Conservation (phyloP, 495 filamentous ascomycete species). For the Lindgomyces ingoldianus region DNA sequence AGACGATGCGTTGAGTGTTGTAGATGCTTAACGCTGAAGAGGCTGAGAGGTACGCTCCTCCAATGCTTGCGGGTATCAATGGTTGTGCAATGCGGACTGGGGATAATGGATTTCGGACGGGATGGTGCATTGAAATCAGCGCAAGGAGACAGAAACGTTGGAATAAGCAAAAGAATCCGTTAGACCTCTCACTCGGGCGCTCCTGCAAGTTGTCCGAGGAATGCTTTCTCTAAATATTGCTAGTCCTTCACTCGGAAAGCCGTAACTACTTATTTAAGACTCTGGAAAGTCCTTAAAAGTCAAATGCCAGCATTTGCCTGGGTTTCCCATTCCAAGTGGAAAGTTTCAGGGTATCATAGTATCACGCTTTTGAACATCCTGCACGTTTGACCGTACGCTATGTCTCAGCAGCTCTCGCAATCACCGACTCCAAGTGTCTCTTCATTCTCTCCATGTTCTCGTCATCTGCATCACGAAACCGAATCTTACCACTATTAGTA, state of each 20-base stretch:
- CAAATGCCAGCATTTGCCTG: neutral
- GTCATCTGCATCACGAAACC: slow-evolving; percentile 25
- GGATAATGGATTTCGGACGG: neutral
- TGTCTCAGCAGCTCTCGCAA: neutral
- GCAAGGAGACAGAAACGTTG: neutral
- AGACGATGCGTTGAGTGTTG: no score
- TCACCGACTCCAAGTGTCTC: slow-evolving; percentile 6
- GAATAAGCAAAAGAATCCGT: no score
- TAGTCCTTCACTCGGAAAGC: no score
- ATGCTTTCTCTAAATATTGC: no score
- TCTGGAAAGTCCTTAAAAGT: neutral
- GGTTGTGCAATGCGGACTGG: neutral
- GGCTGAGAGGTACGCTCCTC: neutral
- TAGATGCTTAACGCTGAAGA: no score
- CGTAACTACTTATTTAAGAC: no score
- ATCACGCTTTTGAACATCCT: neutral
- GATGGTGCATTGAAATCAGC: neutral
- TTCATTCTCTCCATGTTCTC: slow-evolving; percentile 27
- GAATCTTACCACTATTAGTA: slow-evolving; percentile 21
- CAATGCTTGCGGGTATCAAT: neutral
- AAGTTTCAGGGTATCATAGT: slow-evolving; percentile 1
- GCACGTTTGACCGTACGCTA: neutral
- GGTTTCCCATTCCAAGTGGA: neutral
- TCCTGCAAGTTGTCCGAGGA: no score
- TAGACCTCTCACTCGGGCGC: no score